These are phyloP conservation scores for Apophysomyces sp. DNA, from an alignment of 371 early-diverging fungal species.

Conservation along the genomic window DNA sequence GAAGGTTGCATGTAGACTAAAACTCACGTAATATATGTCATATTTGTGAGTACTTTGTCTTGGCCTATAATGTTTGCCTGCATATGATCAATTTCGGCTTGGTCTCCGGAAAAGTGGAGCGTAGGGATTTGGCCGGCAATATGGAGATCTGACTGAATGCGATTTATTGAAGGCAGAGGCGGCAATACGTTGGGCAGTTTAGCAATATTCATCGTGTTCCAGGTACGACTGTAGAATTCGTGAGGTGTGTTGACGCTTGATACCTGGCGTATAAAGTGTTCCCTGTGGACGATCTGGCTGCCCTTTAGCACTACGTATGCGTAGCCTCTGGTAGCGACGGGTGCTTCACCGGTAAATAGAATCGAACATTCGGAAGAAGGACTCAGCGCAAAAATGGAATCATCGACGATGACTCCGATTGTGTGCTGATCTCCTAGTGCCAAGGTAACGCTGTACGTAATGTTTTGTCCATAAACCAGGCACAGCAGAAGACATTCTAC, in stretches of 20 bases:
- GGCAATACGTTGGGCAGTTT: slow-evolving; percentile 8
- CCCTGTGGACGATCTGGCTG: not conserved
- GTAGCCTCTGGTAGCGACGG: slow-evolving; percentile 6
- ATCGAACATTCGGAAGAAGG: not conserved
- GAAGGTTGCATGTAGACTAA: no score
- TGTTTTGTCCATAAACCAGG: no score
- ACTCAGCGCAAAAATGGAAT: slow-evolving; percentile 7
- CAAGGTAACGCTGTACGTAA: slow-evolving; percentile 16
- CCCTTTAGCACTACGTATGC: slow-evolving; percentile 1
- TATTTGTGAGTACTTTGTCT: not conserved
- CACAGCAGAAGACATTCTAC: no score
- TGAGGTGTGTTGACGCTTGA: slow-evolving; percentile 8
- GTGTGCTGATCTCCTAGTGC: not conserved
- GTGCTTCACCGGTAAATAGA: slow-evolving; percentile 16
- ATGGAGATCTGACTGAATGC: slow-evolving; percentile 17
- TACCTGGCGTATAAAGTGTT: slow-evolving; percentile 11
- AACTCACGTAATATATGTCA: slow-evolving; percentile 19
- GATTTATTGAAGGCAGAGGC: slow-evolving; percentile 14
- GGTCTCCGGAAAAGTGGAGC: slow-evolving; percentile 13
- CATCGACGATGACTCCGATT: slow-evolving; percentile 18
- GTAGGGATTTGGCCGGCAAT: slow-evolving; percentile 15
- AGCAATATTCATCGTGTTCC: not conserved
- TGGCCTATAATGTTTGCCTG: not conserved
- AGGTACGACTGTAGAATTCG: slow-evolving; percentile 19
- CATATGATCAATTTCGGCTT: slow-evolving; percentile 12